These are phyloP conservation scores for Endothia cerciana DNA, from an alignment of 2,329 filamentous ascomycete species.

Conservation along the genomic window DNA sequence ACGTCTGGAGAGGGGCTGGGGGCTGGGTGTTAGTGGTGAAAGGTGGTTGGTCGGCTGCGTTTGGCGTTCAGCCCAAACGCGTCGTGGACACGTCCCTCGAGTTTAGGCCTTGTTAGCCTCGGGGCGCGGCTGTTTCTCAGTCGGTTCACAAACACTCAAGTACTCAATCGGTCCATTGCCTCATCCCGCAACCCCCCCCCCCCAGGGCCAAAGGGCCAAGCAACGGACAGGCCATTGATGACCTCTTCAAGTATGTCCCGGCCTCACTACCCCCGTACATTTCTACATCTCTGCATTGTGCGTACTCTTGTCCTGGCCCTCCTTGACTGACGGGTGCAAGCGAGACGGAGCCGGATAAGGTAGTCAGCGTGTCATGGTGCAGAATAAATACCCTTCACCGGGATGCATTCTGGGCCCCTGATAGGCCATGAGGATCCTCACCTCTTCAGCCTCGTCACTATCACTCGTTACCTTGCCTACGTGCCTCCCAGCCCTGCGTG, in stretches of 20 bases:
- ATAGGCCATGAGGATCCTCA: background rate
- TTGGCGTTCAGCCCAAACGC: constrained; percentile 1
- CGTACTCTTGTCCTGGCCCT: too few species aligned
- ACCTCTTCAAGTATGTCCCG: background rate
- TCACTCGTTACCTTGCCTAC: background rate
- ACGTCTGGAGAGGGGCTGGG: constrained; percentile 3
- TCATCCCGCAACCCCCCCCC: background rate
- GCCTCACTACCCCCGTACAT: too few species aligned
- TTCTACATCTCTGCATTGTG: too few species aligned
- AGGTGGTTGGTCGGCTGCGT: constrained; percentile 20
- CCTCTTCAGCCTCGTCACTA: background rate
- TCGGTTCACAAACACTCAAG: too few species aligned
- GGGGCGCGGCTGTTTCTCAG: background rate
- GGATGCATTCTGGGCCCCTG: background rate
- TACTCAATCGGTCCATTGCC: background rate
- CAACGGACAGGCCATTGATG: background rate
- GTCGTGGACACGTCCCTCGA: background rate
- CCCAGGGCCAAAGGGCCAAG: too few species aligned
- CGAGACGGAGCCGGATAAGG: background rate
- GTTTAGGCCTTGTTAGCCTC: background rate
- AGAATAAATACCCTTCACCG: background rate
- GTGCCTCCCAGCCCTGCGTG: background rate
- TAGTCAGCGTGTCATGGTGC: too few species aligned
- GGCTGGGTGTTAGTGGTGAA: constrained; percentile 11
- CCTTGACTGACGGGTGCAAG: background rate